Evolutionary conservation across 2,329 filamentous ascomycete genomes (phyloP).

Genomic region (Ascomycota sp.): DNA sequence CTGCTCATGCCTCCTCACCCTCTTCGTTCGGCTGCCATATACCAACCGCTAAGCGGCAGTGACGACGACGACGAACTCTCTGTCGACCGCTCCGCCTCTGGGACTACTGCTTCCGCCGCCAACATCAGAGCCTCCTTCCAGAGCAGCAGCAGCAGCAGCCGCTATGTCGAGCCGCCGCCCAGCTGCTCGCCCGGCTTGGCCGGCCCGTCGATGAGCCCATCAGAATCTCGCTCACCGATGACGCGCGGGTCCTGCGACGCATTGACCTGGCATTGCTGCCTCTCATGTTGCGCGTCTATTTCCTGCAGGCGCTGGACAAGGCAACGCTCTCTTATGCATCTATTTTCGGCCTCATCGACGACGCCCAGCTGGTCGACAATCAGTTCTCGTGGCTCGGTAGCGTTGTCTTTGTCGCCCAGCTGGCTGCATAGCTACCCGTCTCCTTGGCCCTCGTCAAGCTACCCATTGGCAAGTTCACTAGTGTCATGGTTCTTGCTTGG

Average conservation of each 20-base stretch:
- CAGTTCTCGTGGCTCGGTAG: conserved; percentile 42
- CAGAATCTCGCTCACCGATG: conserved; percentile 12
- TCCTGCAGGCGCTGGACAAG: conserved; percentile 43
- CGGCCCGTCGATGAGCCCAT: conserved; percentile 14
- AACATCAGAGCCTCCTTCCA: too few species aligned
- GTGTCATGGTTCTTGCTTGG: conserved; percentile 35
- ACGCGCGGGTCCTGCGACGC: conserved; percentile 14
- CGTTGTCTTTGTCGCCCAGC: conserved; percentile 38
- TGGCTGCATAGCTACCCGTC: conserved; percentile 36
- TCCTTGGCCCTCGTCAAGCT: conserved; percentile 38
- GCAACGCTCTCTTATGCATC: conserved; percentile 39
- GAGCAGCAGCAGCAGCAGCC: too few species aligned
- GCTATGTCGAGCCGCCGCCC: too few species aligned
- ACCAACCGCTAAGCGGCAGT: too few species aligned
- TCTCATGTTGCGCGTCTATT: conserved; percentile 37
- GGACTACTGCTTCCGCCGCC: too few species aligned
- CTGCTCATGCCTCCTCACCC: too few species aligned
- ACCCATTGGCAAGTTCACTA: conserved; percentile 38
- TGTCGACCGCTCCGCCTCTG: too few species aligned
- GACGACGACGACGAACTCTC: too few species aligned
- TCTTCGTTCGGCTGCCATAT: too few species aligned
- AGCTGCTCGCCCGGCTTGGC: conserved; percentile 21
- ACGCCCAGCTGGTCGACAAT: conserved; percentile 32
- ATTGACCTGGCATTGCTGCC: conserved; percentile 21
- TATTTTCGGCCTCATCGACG: conserved; percentile 40